phyloP scores from a whole-genome alignment of 345 rosid genomes.

The Combretum micranthum region DNA sequence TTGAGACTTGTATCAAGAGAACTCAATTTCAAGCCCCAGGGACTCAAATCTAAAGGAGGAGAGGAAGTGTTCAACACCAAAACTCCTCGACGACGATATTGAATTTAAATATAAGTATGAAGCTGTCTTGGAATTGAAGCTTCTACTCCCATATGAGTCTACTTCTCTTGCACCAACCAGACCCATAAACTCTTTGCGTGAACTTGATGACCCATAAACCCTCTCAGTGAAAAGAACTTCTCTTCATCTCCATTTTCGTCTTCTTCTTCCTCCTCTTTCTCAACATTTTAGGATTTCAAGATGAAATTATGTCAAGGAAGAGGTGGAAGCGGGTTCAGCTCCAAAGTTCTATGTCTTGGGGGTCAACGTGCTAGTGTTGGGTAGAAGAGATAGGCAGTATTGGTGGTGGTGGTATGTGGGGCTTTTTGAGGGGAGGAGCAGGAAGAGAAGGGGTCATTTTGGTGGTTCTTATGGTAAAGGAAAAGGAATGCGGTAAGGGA shows the following conservation, averaged over 20 bases:
- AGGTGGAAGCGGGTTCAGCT: slow-evolving; percentile 88
- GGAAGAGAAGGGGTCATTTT: slow-evolving; percentile 12
- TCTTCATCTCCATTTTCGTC: slow-evolving; percentile 61
- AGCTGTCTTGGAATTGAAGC: slow-evolving; percentile 62
- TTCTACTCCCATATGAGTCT: slow-evolving; percentile 38
- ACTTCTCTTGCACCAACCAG: slow-evolving; percentile 15
- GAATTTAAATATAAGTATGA: slow-evolving; percentile 50
- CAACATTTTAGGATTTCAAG: slow-evolving; percentile 23
- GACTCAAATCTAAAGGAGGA: slow-evolving; percentile 28
- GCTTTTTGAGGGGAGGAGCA: slow-evolving; percentile 23
- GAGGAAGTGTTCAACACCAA: slow-evolving; percentile 40
- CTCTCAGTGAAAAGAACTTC: slow-evolving; percentile 83
- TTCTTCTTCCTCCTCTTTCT: slow-evolving; percentile 15
- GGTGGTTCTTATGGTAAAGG: slow-evolving; percentile 32
- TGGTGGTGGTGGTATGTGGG: slow-evolving; percentile 26
- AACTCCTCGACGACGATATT: no score
- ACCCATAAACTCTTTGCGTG: slow-evolving; percentile 25
- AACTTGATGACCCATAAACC: slow-evolving; percentile 59
- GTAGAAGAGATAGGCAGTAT: slow-evolving; percentile 43
- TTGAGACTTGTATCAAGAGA: slow-evolving; percentile 29
- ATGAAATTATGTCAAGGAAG: slow-evolving; percentile 46
- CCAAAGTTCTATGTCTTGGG: no score
- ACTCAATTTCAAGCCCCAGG: slow-evolving; percentile 28
- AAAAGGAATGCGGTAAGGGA: slow-evolving; percentile 31
- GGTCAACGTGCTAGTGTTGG: no score